These are phyloP conservation scores for Setaria italica DNA, from an alignment of 202 grass and related monocot genomes.

Conservation along the genomic window DNA sequence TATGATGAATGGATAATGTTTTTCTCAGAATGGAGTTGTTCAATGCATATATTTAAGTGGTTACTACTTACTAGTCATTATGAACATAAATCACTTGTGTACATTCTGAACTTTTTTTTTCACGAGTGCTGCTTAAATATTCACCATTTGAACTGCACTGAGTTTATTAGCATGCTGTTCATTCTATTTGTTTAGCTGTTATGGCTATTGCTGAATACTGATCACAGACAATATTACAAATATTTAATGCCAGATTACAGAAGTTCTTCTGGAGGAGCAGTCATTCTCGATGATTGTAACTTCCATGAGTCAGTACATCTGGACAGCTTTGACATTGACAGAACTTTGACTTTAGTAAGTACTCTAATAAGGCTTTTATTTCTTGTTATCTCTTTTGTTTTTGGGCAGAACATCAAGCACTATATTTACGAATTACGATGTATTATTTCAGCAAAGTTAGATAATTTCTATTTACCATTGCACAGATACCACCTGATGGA, in stretches of 20 bases:
- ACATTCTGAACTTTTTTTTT: constrained; percentile 18
- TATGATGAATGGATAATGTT: background rate
- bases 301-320: constrained; percentile 98
- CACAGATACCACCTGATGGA: constrained; percentile 86
- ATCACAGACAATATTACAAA: constrained; percentile 29
- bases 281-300: constrained; percentile 98
- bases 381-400: background rate
- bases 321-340: constrained; percentile 95
- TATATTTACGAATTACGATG: constrained; percentile 19
- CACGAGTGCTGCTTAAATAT: background rate
- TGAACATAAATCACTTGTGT: background rate
- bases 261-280: constrained; percentile 84
- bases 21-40: constrained; percentile 8
- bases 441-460: constrained; percentile 27
- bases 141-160: background rate
- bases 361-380: constrained; percentile 30
- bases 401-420: constrained; percentile 21
- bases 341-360: constrained; percentile 86
- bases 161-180: background rate
- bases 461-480: constrained; percentile 32
- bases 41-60: background rate
- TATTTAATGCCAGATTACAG: constrained; percentile 65
- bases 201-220: constrained; percentile 17
- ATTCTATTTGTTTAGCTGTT: constrained; percentile 21
- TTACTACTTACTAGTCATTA: background rate